A percentile compares a stretch with the other conserved stretches of the same genome.
These are phyloP conservation scores for Pseudocercospora musae DNA, from an alignment of 2,329 filamentous ascomycete species.

Conservation along the genomic window DNA sequence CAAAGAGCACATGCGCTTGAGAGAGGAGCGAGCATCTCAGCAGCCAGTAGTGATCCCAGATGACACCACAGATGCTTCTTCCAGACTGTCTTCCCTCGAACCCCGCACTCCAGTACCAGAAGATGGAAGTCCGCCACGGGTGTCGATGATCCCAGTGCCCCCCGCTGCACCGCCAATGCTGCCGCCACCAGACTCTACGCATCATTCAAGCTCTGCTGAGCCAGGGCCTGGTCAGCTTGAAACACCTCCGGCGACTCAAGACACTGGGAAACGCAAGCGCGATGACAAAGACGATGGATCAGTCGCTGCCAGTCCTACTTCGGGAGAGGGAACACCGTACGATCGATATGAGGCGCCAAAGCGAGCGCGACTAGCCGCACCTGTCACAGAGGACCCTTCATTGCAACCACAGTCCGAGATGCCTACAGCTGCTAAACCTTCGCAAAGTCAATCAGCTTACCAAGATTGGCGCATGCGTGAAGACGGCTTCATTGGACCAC, in stretches of 20 bases:
- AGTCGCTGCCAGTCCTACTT: not conserved
- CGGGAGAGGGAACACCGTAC: slow-evolving; percentile 4
- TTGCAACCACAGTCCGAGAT: not conserved
- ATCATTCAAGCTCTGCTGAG: not conserved
- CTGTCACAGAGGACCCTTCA: not conserved
- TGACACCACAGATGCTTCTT: slow-evolving; percentile 22
- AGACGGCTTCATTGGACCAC: no score
- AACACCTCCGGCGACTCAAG: slow-evolving; percentile 12
- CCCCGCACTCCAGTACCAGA: slow-evolving; percentile 11
- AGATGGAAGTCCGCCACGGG: not conserved
- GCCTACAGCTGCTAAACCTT: not conserved
- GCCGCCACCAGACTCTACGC: not conserved
- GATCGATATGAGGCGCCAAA: slow-evolving; percentile 18
- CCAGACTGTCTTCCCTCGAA: slow-evolving; percentile 22
- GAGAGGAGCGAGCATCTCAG: slow-evolving; percentile 12
- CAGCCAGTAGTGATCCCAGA: slow-evolving; percentile 16
- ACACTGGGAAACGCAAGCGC: slow-evolving; percentile 17
- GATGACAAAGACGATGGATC: slow-evolving; percentile 19
- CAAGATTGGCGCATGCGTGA: slow-evolving; percentile 20
- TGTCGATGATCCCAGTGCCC: not conserved
- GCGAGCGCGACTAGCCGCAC: slow-evolving; percentile 14
- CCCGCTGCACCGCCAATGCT: not conserved
- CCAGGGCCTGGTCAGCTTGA: not conserved
- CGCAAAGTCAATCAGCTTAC: not conserved
- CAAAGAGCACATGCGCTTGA: slow-evolving; percentile 20